Evolutionary conservation across 1,139 yeast species (phyloP), one percentile per base, ranked within the genome.

Genomic region (Candida glucosophila): DNA sequence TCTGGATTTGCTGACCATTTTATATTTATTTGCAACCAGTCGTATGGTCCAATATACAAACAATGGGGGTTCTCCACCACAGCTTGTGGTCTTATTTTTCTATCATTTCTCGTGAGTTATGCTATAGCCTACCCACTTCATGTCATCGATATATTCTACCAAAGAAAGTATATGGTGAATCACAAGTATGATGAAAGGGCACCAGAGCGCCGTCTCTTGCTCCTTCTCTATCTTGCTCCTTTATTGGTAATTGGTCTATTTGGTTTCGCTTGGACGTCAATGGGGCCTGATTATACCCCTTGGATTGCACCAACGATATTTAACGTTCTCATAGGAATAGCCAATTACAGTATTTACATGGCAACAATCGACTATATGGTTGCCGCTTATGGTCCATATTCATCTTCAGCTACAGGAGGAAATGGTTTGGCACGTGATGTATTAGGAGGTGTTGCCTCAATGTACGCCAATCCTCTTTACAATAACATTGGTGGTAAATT

Each of bases 331-430:
- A 52, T 55, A 33, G 59, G 52, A n/a, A 41, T 53, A 24, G 60
- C 60, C 13, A 55, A 54, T 33, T 55, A 33, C 34, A 44, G 54
- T 21, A 55, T 55, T 31, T 55, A 55, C 37, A 51, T 53, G 57
- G 44, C 58, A 9, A 54, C 61, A 14, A 52, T 55, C 26, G 58
- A 54, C 35, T 54, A 52, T 31, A 52, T 54, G 59, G 44, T 54
- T 20, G 53, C 53, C 3, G 52, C 57, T 11, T 55, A 55, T 29
- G 58, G 58, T 5, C 54, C 52, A 12, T 53, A 53, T 34, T 47
- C 58, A 20, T 57, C 61, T 3, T 54, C 60, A n/a, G 60, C 61
- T 5, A 55, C 62, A 4, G 60, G 61, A n/a, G 62, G 62, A 22
- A 55, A 55, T 30, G 62, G 58, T 9, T 53, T 53, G 32, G 54